phyloP scores from a whole-genome alignment of 768 basidiomycete species.

The Gyrodon lividus region DNA sequence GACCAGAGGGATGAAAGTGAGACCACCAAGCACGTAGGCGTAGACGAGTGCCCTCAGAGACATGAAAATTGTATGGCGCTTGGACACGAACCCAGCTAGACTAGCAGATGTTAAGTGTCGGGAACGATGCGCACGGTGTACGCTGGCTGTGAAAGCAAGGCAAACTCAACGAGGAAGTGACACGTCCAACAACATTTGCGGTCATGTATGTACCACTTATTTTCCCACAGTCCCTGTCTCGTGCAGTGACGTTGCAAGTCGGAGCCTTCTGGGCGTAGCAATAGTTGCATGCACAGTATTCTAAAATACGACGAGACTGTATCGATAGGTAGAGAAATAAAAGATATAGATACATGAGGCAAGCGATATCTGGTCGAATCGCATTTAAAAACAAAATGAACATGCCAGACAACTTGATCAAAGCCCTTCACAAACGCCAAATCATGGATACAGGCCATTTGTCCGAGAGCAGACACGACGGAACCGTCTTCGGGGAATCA shows the following conservation, averaged over 20 bases:
- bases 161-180: not conserved
- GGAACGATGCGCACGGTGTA: not conserved
- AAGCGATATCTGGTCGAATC: no score
- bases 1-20: constrained; percentile 86
- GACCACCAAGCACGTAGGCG: constrained; percentile 85
- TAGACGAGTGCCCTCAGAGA: constrained; percentile 69
- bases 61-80: constrained; percentile 40
- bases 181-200: not conserved
- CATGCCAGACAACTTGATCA: not conserved
- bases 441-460: constrained; percentile 2
- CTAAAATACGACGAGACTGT: not conserved
- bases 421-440: not conserved
- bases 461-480: constrained; percentile 3
- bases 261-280: no score
- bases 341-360: not conserved
- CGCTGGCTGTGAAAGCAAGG: not conserved
- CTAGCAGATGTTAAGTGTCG: not conserved
- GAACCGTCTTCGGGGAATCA: not conserved
- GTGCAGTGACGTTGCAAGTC: no score
- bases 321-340: not conserved
- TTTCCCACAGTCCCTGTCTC: not conserved
- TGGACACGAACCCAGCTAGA: not conserved
- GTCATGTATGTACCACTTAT: no score
- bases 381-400: not conserved
- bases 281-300: no score